Conservation (phyloP, 2,329 filamentous ascomycete species). For the Sporothrix brunneoviolacea region DNA sequence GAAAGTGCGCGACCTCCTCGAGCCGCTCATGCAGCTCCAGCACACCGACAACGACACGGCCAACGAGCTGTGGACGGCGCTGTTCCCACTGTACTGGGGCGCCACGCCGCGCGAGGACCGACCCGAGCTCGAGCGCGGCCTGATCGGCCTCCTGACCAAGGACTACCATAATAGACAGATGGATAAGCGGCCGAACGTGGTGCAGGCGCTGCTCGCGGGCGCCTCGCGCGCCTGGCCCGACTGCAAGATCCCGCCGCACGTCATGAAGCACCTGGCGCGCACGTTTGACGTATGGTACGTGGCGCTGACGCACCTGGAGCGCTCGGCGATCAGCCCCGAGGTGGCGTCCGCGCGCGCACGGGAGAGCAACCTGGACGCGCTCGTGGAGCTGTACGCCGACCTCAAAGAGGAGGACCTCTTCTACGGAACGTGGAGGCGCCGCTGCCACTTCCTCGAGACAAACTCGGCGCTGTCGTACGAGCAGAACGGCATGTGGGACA, state of each 20-base stretch:
- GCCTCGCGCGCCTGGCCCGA: constrained; percentile 76
- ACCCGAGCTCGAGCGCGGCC: constrained; percentile 79
- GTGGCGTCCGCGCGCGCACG: constrained; percentile 77
- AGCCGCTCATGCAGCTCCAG: constrained; percentile 85
- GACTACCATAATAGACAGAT: constrained; percentile 94
- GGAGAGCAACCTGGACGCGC: constrained; percentile 90
- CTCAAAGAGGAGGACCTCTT: constrained; percentile 95
- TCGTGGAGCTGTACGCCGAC: constrained; percentile 87
- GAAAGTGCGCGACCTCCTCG: constrained; percentile 79
- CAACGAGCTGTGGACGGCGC: constrained; percentile 80
- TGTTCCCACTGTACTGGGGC: constrained; percentile 94
- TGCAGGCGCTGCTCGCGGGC: constrained; percentile 85
- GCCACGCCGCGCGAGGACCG: constrained; percentile 81
- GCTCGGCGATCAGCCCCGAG: constrained; percentile 75
- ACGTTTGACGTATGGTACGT: constrained; percentile 98
- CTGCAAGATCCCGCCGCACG: constrained; percentile 90
- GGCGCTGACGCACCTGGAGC: constrained; percentile 83
- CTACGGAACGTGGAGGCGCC: constrained; percentile 91
- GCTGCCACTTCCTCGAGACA: constrained; percentile 94
- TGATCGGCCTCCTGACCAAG: constrained; percentile 86
- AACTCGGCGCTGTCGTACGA: constrained; percentile 97
- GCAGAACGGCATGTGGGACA: constrained; percentile 99
- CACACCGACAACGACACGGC: constrained; percentile 78
- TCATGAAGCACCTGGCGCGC: constrained; percentile 89
- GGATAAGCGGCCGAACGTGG: constrained; percentile 90